Evolutionary conservation across 116 monocot genomes (phyloP), one percentile per base, ranked within the genome.

Genomic region (Posidonia oceanica): DNA sequence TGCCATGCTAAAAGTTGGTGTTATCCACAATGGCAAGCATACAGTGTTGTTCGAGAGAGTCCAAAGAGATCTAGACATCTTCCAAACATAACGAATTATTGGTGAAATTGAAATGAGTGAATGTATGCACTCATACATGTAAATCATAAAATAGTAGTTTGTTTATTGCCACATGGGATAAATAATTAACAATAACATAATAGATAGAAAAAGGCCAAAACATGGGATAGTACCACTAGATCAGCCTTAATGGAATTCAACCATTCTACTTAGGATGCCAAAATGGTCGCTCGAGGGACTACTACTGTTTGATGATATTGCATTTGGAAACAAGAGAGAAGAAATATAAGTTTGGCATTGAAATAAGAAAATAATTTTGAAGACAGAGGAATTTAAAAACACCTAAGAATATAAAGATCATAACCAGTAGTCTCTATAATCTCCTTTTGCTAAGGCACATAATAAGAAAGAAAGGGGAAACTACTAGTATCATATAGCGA

Each of bases 231-330:
- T 91, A 91, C 96, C 89, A 91, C 96, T 80, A 97, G 71, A 59
- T 97, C 96, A 16, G 91, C 86, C 63, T 91, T 89, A 62, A 97
- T 91, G 15, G 87, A 85, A 55, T 89, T 81, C 36, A 97, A 66
- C 96, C 96, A 97, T 63, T 91, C 85, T 61, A 87, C 88, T 83
- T 97, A 91, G 41, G 85, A 74, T 52, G 83, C 79, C 71, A 97
- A 79, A 79, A 97, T 97, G 7, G 85, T 85, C 16, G 73, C 78
- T 23, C 96, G 79, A 40, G 83, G 91, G 57, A 85, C 74, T 51
- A 97, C 92, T 61, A 89, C 91, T 68, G 96, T 97, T 72, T 97
- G 77, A 61, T 76, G 77, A 76, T 97, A 97, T 89, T 97, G 71
- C 81, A 84, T 66, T 66, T 11, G 37, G 52, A 54, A 54, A 52